Conservation (phyloP, 768 basidiomycete species). For the Pleurotus djamor region DNA sequence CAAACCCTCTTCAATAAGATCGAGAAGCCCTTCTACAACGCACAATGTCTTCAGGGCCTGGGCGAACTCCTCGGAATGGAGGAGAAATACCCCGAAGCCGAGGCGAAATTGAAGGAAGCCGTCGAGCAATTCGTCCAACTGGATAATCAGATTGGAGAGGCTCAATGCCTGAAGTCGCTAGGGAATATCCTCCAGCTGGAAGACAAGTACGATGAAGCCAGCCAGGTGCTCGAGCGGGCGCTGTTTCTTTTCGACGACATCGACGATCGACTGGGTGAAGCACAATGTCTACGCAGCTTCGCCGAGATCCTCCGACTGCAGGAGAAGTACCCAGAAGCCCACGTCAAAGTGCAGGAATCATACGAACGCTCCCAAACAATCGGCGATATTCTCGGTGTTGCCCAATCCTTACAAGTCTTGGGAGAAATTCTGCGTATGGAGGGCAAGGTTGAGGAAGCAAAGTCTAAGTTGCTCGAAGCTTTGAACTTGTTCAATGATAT, state of each 20-base stretch:
- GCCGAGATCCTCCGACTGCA: constrained; percentile 3
- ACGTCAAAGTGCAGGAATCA: constrained; percentile 1
- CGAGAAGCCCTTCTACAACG: constrained; percentile 3
- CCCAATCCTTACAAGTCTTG: constrained; percentile 7
- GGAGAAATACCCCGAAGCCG: constrained; percentile 1
- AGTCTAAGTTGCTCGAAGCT: neutral
- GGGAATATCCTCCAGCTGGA: constrained; percentile 1
- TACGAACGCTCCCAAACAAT: neutral
- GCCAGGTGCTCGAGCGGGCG: neutral
- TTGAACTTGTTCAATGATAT: neutral
- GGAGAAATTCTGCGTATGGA: constrained; percentile 3
- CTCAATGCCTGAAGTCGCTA: constrained; percentile 2
- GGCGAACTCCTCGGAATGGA: constrained; percentile 1
- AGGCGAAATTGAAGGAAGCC: neutral
- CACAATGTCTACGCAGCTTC: constrained; percentile 1
- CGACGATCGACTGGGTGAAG: constrained; percentile 1
- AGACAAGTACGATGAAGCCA: constrained; percentile 1
- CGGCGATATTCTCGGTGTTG: neutral
- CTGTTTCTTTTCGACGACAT: neutral
- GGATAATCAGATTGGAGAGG: constrained; percentile 2
- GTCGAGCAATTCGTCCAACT: constrained; percentile 1
- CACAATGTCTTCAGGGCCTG: constrained; percentile 1
- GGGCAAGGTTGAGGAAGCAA: neutral
- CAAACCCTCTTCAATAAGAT: neutral
- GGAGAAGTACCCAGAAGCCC: neutral